These are phyloP conservation scores for Suzukiozyma palmioleophila DNA, from an alignment of 1,139 yeast species.

Conservation along the genomic window DNA sequence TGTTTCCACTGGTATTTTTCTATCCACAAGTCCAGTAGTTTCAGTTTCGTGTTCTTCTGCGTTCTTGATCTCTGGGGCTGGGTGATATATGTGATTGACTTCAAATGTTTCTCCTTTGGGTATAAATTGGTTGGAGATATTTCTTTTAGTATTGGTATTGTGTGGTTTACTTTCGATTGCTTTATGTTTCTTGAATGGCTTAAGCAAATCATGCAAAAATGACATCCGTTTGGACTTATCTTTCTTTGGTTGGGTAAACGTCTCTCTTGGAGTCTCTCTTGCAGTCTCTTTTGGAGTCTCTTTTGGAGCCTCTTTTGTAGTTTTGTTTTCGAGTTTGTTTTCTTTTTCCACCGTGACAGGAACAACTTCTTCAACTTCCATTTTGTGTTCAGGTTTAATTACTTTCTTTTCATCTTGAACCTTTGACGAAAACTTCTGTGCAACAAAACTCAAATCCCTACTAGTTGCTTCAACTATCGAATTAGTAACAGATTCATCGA, in stretches of 20 bases:
- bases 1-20: too few relatives aligned
- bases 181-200: constrained; percentile 2
- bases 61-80: constrained; percentile 13
- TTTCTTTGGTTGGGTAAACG: not conserved
- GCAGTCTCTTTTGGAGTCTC: not conserved
- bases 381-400: not conserved
- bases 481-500: constrained; percentile 19
- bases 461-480: constrained; percentile 19
- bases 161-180: not conserved
- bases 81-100: constrained; percentile 12
- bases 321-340: not conserved
- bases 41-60: too few relatives aligned
- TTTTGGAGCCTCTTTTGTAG: not conserved
- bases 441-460: constrained; percentile 20
- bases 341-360: not conserved
- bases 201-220: not conserved
- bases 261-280: not conserved
- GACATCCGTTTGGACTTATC: constrained; percentile 1
- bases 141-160: constrained; percentile 5
- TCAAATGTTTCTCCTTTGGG: constrained; percentile 18
- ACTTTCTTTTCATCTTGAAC: not conserved
- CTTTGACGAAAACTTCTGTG: constrained; percentile 8
- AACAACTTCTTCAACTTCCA: not conserved
- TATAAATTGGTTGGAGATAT: constrained; percentile 15
- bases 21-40: too few relatives aligned